These are phyloP conservation scores for Camellia lanceoleosa DNA, from an alignment of 148 eudicot species.

Conservation along the genomic window DNA sequence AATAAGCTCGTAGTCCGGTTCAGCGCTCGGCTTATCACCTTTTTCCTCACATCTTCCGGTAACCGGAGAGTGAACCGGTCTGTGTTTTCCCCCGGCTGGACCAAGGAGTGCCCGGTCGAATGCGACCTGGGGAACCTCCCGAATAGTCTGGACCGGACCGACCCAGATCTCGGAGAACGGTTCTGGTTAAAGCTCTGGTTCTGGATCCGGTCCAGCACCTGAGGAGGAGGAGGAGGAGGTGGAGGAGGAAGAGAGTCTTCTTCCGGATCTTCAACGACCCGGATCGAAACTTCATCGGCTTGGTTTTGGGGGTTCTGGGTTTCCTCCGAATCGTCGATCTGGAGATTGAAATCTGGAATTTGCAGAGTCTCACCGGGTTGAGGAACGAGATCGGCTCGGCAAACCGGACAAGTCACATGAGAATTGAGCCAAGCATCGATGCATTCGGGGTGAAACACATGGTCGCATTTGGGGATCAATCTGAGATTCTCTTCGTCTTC, in stretches of 20 bases:
- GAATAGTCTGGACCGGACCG: constrained; percentile 27
- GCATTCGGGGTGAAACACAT: constrained; percentile 59
- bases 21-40: constrained; percentile 34
- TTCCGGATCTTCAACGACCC: constrained; percentile 16
- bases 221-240: background rate
- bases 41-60: constrained; percentile 41
- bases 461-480: constrained; percentile 52
- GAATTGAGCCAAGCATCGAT: constrained; percentile 53
- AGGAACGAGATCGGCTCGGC: constrained; percentile 37
- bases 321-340: background rate
- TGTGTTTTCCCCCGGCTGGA: constrained; percentile 37
- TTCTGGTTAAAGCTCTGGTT: constrained; percentile 20
- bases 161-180: constrained; percentile 28
- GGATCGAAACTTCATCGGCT: constrained; percentile 16
- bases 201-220: constrained; percentile 5
- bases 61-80: constrained; percentile 48
- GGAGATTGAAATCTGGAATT: background rate
- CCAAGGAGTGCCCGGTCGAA: constrained; percentile 56
- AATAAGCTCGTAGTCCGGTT: constrained; percentile 37
- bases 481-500: constrained; percentile 44
- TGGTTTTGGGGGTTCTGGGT: background rate
- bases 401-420: constrained; percentile 60
- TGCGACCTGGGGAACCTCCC: constrained; percentile 40
- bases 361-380: constrained; percentile 15
- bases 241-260: background rate